These are phyloP conservation scores for Xylaria sp. DNA, from an alignment of 2,329 filamentous ascomycete species.

Conservation along the genomic window DNA sequence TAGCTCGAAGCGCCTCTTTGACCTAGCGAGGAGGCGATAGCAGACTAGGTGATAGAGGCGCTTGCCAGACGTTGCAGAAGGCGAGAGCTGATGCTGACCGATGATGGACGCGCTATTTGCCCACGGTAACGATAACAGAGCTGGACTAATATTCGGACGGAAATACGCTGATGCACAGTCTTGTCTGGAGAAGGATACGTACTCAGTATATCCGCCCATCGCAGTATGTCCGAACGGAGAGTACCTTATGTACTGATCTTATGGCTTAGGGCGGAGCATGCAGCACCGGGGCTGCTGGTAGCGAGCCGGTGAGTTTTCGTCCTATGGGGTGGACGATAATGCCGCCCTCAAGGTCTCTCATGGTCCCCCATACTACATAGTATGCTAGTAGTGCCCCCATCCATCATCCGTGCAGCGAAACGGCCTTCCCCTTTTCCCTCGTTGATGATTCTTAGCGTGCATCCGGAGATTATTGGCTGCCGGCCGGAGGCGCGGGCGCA, in stretches of 20 bases:
- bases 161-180: background rate
- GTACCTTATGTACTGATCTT: slow-evolving; percentile 17
- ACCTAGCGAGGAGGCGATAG: slow-evolving; percentile 13
- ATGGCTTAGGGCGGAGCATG: slow-evolving; percentile 31
- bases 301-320: slow-evolving; percentile 37
- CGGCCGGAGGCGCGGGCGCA: slow-evolving; percentile 25
- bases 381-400: slow-evolving; percentile 11
- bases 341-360: slow-evolving; percentile 17
- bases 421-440: slow-evolving; percentile 27
- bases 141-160: slow-evolving; percentile 6
- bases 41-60: slow-evolving; percentile 12
- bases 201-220: background rate
- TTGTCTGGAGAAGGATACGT: background rate
- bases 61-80: background rate
- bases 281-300: slow-evolving; percentile 33
- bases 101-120: slow-evolving; percentile 6
- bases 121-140: slow-evolving; percentile 1
- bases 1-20: slow-evolving; percentile 24
- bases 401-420: slow-evolving; percentile 24
- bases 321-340: slow-evolving; percentile 31
- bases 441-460: slow-evolving; percentile 24
- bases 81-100: slow-evolving; percentile 6
- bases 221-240: background rate
- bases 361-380: background rate
- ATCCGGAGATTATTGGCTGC: slow-evolving; percentile 37